Conservation (phyloP, 2,329 filamentous ascomycete genomes). For the Fusarium sp. region DNA sequence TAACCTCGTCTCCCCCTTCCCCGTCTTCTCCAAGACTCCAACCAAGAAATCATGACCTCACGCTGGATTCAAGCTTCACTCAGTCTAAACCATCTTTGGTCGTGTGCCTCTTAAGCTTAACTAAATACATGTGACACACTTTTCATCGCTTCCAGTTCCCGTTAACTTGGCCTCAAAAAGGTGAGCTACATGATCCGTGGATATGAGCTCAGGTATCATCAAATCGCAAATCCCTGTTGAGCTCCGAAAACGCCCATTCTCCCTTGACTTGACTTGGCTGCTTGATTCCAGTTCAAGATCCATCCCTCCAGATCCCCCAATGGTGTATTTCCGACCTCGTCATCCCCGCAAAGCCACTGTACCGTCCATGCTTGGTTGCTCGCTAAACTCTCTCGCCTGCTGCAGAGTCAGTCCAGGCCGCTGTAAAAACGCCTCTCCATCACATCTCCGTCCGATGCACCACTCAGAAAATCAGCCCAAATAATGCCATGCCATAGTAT, state of each 20-base stretch:
- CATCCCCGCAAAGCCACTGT: slow-evolving; percentile 3
- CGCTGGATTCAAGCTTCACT: background rate
- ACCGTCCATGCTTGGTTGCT: background rate
- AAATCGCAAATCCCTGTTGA: slow-evolving; percentile 30
- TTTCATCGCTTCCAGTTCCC: background rate
- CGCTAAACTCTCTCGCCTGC: slow-evolving; percentile 20
- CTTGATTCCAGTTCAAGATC: slow-evolving; percentile 9
- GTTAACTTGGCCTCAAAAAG: slow-evolving; percentile 18
- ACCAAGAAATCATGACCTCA: background rate
- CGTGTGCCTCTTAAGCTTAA: slow-evolving; percentile 5
- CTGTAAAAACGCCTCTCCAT: slow-evolving; percentile 22
- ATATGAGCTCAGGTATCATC: slow-evolving; percentile 45
- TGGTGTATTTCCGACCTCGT: background rate
- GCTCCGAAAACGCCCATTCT: slow-evolving; percentile 39
- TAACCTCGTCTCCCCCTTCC: background rate
- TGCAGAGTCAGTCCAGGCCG: background rate
- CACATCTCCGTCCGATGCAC: slow-evolving; percentile 15
- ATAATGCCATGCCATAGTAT: background rate
- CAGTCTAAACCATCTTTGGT: slow-evolving; percentile 2
- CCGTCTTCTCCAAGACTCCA: background rate
- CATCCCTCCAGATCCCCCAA: background rate
- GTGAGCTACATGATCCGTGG: slow-evolving; percentile 34
- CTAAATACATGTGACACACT: background rate
- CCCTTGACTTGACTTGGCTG: slow-evolving; percentile 4
- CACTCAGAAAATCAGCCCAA: slow-evolving; percentile 26